Base-by-base conservation (phyloP, 257 asterid genomes). In the Eustoma russellianum region DNA sequence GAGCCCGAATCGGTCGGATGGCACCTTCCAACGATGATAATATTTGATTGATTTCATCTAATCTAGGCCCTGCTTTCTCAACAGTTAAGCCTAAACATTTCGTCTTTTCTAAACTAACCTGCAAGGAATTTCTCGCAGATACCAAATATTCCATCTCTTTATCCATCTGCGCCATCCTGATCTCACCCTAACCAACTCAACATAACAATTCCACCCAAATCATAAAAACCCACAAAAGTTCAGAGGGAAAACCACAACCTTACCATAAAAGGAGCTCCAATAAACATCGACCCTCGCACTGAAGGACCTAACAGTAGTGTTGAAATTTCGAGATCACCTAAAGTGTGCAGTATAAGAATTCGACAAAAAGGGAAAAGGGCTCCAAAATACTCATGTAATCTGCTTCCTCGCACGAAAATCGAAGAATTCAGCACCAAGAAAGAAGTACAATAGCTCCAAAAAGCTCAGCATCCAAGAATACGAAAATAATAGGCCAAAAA, bases 1-100 rank as follows among this genome's bases (percentile, higher is more conserved):
- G 75, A 35, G 96, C 93, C 45, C 81, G 76, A 43, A 90, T 86
- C 0, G 96, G 95, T 35, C 93, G 69, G 61, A 86, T 76, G 0
- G 88, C 82, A 2, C 82, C 86, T 62, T 82, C 96, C 56, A 86
- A 53, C 8, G 91, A 75, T 9, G 85, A 86, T 40, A 86, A 60
- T 63, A 91, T 80, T 33, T 75, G 86, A 50, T 40, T 74, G 48
- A 83, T 90, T 78, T 86, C 95, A 40, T 63, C 74, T 52, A 90
- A 67, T 67, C 93, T 79, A 46, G 83, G 91, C 40, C 87, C 85
- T 28, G 75, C 56, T 73, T 77, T 70, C 53, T 78, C 89, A 46
- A 90, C 63, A 45, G 91, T 74, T 28, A 61, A 55, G 2, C 74
- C 80, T 57, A 86, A 38, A 41, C 75, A 70, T 57, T 77, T 80